Percentiles rank a stretch among this genome's conserved stretches.
Evolutionary conservation across 805 yeast genomes (phyloP).

Genomic region (Barnettozyma sp.): DNA sequence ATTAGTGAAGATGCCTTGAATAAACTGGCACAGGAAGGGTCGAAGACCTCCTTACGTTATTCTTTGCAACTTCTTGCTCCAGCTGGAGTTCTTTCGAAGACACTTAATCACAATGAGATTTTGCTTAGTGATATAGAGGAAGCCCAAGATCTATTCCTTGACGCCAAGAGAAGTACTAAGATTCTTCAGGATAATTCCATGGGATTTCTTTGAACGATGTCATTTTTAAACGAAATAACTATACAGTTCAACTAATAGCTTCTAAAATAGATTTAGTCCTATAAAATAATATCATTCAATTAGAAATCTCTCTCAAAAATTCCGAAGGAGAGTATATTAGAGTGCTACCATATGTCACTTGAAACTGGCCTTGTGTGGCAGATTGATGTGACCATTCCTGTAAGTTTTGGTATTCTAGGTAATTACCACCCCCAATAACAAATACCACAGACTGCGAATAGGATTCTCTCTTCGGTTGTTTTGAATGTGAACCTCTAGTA

Average conservation of each 20-base stretch:
- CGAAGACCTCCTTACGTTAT: conserved; percentile 78
- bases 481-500: conserved; percentile 82
- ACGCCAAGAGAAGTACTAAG: conserved; percentile 72
- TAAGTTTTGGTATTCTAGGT: conserved; percentile 86
- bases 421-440: conserved; percentile 96
- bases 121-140: conserved; percentile 71
- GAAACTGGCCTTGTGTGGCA: conserved; percentile 31
- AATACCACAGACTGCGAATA: conserved; percentile 82
- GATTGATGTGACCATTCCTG: conserved; percentile 69
- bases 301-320: conserved; percentile 55
- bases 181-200: conserved; percentile 38
- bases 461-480: conserved; percentile 78
- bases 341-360: conserved; percentile 83
- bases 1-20: conserved; percentile 65
- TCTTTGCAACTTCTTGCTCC: conserved; percentile 89
- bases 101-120: conserved; percentile 65
- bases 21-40: conserved; percentile 65
- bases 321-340: conserved; percentile 62
- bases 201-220: conserved; percentile 29
- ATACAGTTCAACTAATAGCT: too few species aligned
- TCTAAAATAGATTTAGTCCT: too few species aligned
- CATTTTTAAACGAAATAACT: too few species aligned
- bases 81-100: conserved; percentile 72
- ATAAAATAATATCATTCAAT: background rate
- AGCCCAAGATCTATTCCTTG: conserved; percentile 76